Base-by-base conservation (phyloP, 345 rosid species). In the Eucalyptus polybractea region DNA sequence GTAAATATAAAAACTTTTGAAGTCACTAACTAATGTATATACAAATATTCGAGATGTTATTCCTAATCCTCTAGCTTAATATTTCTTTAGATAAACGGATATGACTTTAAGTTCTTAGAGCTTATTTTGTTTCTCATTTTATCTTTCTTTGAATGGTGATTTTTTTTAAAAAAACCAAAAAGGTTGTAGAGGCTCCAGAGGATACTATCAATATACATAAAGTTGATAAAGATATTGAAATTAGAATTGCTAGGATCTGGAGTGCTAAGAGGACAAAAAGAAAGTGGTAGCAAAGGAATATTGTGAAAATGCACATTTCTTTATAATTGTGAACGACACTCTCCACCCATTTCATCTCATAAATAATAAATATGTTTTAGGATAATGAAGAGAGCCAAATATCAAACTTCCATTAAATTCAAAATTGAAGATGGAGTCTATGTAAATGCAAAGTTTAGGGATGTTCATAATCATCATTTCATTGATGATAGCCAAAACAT, bases 321-420 rank as follows among this genome's bases (percentile, higher is more conserved):
- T 37, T 87, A 27, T 87, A 29, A 4, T 31, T 54, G 16, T 87
- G 12, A 50, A 24, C 0, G 1, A 19, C 1, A 17, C 7, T 51
- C 2, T 87, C 44, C 27, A 54, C 3, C 0, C 0, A 0, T 54
- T 3, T 51, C n/a, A 54, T 24, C 21, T 87, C 3, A 0, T 31
- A 2, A 31, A 67, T 8, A 67, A 67, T n/a, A n/a, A 31, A 31
- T 1, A 67, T 15, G 2, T 31, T 31, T 67, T 15, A 67, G 40
- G 40, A 67, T 67, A 67, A 31, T 33, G 13, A 87, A 87, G 40
- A 87, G 19, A 87, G n/a, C 27, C 3, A 2, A 1, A 31, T 37
- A 56, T 54, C 33, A 29, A 24, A 40, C 88, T 87, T 54, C 17
- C 56, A 40, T 54, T 21, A 51, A 31, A 87, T 87, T 54, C 40